Evolutionary conservation across 306 rosid genomes (phyloP).

Genomic region (Oxytropis ochrocephala): DNA sequence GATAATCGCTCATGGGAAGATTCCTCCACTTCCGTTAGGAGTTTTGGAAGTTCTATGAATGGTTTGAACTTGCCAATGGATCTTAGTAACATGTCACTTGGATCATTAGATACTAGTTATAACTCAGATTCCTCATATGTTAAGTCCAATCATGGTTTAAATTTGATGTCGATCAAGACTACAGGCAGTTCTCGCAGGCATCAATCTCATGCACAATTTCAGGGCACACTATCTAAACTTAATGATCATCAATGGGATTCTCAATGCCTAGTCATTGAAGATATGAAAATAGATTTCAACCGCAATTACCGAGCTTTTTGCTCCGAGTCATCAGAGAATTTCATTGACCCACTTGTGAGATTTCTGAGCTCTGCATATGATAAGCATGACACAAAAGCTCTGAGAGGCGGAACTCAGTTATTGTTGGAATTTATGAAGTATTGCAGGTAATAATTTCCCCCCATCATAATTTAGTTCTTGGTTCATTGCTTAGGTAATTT

Average conservation of each 20-base stretch:
- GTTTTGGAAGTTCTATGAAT: conserved; percentile 83
- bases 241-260: conserved; percentile 58
- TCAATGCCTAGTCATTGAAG: conserved; percentile 52
- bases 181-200: conserved; percentile 28
- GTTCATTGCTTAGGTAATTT: neutral
- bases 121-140: conserved; percentile 41
- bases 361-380: conserved; percentile 59
- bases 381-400: conserved; percentile 47
- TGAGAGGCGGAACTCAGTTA: conserved; percentile 54
- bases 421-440: conserved; percentile 44
- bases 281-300: conserved; percentile 34
- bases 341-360: conserved; percentile 46
- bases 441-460: conserved; percentile 52
- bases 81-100: conserved; percentile 63
- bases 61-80: conserved; percentile 59
- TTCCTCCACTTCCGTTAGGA: conserved; percentile 59
- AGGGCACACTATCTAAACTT: conserved; percentile 41
- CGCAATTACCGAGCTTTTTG: conserved; percentile 29
- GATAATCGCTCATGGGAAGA: conserved; percentile 45
- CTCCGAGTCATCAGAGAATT: conserved; percentile 38
- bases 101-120: conserved; percentile 56
- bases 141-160: conserved; percentile 30
- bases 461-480: neutral
- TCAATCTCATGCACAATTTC: conserved; percentile 27
- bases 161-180: conserved; percentile 28